A percentile compares a stretch with the other conserved stretches of the same genome.
These are phyloP conservation scores for Gracilaria gracilis DNA, from an alignment of 23 red algal genomes.

Conservation along the genomic window DNA sequence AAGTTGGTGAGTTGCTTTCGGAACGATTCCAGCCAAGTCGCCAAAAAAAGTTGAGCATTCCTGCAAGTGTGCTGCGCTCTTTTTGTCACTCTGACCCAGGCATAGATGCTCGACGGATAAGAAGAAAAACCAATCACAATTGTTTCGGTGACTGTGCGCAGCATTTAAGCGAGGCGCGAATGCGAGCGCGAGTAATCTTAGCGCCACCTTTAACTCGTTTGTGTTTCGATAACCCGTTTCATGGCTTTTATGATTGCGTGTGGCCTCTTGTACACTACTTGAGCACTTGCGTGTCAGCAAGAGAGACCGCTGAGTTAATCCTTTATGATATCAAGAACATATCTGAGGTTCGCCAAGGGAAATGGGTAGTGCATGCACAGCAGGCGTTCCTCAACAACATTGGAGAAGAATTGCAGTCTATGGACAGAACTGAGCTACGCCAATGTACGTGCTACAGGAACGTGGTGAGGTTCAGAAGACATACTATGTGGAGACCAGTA, in stretches of 20 bases:
- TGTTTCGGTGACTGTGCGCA: slow-evolving; percentile 32
- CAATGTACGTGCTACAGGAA: slow-evolving; percentile 29
- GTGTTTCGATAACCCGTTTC: slow-evolving; percentile 46
- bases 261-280: slow-evolving; percentile 59
- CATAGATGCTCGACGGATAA: slow-evolving; percentile 11
- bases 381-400: slow-evolving; percentile 22
- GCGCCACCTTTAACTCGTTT: slow-evolving; percentile 26
- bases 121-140: slow-evolving; percentile 13
- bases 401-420: neutral
- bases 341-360: neutral
- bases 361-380: slow-evolving; percentile 42
- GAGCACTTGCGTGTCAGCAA: slow-evolving; percentile 1
- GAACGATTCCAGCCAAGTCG: neutral
- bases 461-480: slow-evolving; percentile 39
- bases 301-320: neutral
- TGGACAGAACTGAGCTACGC: slow-evolving; percentile 11
- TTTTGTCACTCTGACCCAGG: slow-evolving; percentile 59
- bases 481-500: slow-evolving; percentile 47
- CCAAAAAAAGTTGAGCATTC: neutral
- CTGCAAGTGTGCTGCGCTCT: neutral
- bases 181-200: neutral
- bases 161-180: neutral
- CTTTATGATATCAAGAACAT: slow-evolving; percentile 20
- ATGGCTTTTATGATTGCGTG: slow-evolving; percentile 61
- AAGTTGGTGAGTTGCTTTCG: neutral